Evolutionary conservation across 371 early-diverging fungal species (phyloP), one percentile per base, ranked within the genome.

Genomic region (Nematocida homosporus): DNA sequence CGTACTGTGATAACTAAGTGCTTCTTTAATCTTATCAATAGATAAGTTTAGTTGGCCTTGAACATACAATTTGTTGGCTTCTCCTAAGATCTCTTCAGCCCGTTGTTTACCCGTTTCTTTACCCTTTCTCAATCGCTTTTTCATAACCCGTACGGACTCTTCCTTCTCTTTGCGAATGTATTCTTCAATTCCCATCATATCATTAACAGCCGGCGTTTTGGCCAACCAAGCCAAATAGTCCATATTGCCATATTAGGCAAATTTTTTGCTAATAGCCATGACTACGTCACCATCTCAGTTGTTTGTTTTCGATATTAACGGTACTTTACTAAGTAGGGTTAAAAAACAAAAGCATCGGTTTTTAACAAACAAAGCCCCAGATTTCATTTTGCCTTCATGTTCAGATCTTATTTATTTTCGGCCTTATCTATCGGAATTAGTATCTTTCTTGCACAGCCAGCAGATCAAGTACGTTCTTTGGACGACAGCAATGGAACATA

Each of bases 41-140:
- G 78, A 78, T 4, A 57, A 34, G 6, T 20, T 42, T 38, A 68
- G 53, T 20, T 79, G 60, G 52, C 81, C 81, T 57, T 65, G 44
- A n/a, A 76, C 79, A 65, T 80, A 83, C 23, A 81, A 52, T n/a
- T 48, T 57, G 42, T 80, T 81, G n/a, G 81, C 82, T 30, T 65
- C 48, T 30, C 61, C 52, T 35, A 83, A 29, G 38, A 77, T 16
- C n/a, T 42, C 38, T 25, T 76, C 68, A 56, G 79, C 75, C 30
- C 47, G 72, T 20, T 66, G 77, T 51, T 76, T 79, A 42, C 64
- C 44, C 2, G 55, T 38, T 0, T n/a, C 30, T 65, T 65, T 67
- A 48, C 72, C 59, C 47, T 50, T 40, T 57, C 57, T 50, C 5
- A 81, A 53, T 32, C 65, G 40, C 18, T 55, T 48, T 51, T 65